Conservation (phyloP, 371 early-diverging fungal species). For the Zychaea mexicana region DNA sequence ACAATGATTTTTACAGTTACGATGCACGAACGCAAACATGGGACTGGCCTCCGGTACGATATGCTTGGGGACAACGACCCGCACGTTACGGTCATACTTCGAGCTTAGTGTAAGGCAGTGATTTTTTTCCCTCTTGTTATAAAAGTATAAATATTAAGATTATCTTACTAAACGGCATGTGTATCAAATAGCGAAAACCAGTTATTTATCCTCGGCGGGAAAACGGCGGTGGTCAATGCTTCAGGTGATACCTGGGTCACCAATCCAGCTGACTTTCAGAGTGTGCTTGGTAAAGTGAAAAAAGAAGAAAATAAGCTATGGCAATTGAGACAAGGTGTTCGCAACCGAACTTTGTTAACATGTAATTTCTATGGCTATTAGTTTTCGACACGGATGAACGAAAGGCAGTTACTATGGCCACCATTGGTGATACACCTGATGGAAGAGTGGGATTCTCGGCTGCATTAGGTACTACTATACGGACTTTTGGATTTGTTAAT, state of each 20-base stretch:
- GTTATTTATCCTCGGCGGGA: constrained; percentile 46
- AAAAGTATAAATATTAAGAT: no score
- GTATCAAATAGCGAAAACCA: constrained; percentile 28
- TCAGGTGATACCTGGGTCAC: constrained; percentile 15
- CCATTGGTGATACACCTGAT: constrained; percentile 40
- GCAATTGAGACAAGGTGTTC: no score
- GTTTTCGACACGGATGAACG: constrained; percentile 36
- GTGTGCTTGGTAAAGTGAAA: constrained; percentile 34
- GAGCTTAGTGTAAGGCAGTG: constrained; percentile 40
- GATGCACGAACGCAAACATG: constrained; percentile 21
- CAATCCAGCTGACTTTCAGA: constrained; percentile 33
- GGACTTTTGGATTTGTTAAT: neutral
- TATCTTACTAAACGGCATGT: no score
- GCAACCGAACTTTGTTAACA: no score
- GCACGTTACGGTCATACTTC: constrained; percentile 34
- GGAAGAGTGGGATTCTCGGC: constrained; percentile 32
- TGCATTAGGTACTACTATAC: constrained; percentile 22
- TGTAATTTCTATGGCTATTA: constrained; percentile 9
- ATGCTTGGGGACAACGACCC: constrained; percentile 29
- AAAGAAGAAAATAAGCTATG: neutral
- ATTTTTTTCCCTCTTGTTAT: neutral
- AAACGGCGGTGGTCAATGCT: constrained; percentile 19
- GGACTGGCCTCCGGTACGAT: constrained; percentile 17
- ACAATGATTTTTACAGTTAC: constrained; percentile 26
- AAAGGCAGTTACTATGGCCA: constrained; percentile 39